Base-by-base conservation (phyloP, 2,329 filamentous ascomycete species). In the Westerdykella aurantiaca region DNA sequence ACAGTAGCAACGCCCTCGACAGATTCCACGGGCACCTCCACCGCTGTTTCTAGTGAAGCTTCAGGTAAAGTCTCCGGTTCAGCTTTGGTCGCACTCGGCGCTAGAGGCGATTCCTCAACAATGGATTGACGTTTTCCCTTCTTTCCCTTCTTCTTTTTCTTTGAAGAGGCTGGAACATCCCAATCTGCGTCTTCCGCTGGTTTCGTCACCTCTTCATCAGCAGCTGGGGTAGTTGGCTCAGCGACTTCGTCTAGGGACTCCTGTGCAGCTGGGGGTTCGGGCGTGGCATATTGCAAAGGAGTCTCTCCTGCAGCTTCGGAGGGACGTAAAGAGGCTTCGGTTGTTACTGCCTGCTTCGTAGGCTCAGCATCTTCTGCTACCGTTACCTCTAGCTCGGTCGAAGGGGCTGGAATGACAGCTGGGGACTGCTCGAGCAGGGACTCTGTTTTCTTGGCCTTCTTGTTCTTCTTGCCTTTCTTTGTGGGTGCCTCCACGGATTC, bases 101-200 rank as follows among this genome's bases (percentile, higher is more conserved):
- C 25, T 29, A 29, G 25, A 12, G 25, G 25, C 11, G 44, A 34
- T 7, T 57, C 53, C 9, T 56, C 55, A 17, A 50, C 35, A 3
- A 35, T 38, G 10, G 52, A 53, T 12, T 40, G 46, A 6, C 44
- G 44, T 34, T 61, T 60, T 18, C 33, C 49, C 39, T 60, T 60
- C 47, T 58, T 58, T 18, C 42, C 44, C 37, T 58, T 56, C 42
- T 58, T 60, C 44, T 56, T 54, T 45, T 57, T 57, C 41, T 57
- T 53, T 4, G 52, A 50, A 23, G 46, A 42, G 12, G 47, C 16
- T n/a, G 12, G 17, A 6, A 43, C 47, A 35, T 49, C 47, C 11
- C 25, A 29, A 29, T 29, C 25, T 10, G 4, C 25, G 4, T 39
- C 46, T 17, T 52, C 46, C 10, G 25, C 21, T 9, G 29, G 10